Conservation (phyloP, 1,284 basidiomycete genomes). For the Malassezia pachydermatis region DNA sequence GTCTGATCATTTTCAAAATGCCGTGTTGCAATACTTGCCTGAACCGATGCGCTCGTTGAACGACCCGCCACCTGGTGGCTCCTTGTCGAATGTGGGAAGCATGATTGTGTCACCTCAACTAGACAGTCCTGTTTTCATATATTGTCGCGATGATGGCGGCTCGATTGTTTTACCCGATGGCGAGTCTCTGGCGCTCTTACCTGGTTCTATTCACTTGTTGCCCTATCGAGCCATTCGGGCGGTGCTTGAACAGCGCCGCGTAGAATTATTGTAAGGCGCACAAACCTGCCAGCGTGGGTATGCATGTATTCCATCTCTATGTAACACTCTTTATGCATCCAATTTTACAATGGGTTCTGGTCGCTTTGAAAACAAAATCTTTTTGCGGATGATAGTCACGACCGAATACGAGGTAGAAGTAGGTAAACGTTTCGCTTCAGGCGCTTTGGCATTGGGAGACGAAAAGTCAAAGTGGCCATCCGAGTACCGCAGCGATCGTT, state of each 20-base stretch:
- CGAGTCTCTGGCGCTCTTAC: constrained; percentile 22
- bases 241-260: constrained; percentile 26
- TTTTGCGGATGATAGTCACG: constrained; percentile 37
- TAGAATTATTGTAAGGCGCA: constrained; percentile 29
- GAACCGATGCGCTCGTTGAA: constrained; percentile 26
- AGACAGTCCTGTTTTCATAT: constrained; percentile 38
- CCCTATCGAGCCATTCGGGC: constrained; percentile 31
- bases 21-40: constrained; percentile 33
- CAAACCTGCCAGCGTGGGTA: no score
- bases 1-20: constrained; percentile 22
- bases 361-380: constrained; percentile 37
- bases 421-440: neutral
- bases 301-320: no score
- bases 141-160: constrained; percentile 39
- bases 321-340: neutral
- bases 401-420: constrained; percentile 22
- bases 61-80: constrained; percentile 14
- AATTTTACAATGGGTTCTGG: constrained; percentile 36
- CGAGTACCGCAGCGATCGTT: constrained; percentile 4
- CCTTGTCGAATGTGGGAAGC: constrained; percentile 11
- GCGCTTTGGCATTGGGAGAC: constrained; percentile 4
- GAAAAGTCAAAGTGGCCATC: constrained; percentile 18
- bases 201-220: constrained; percentile 35
- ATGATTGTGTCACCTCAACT: constrained; percentile 37
- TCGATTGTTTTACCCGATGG: constrained; percentile 25